phyloP scores from a whole-genome alignment of 768 basidiomycete genomes.

The Phlegmacium glaucopus region DNA sequence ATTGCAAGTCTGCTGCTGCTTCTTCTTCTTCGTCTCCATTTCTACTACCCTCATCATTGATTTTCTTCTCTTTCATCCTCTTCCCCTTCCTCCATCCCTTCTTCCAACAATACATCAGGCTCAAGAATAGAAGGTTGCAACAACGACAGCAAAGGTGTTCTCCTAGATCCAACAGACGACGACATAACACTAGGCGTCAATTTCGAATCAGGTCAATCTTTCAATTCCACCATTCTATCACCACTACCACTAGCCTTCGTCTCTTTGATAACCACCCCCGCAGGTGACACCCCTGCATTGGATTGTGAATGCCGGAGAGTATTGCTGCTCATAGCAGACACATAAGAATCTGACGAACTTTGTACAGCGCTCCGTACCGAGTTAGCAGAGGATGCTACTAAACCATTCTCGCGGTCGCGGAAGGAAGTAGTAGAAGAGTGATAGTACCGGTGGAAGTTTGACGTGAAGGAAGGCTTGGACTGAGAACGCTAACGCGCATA shows the following conservation, averaged over 20 bases:
- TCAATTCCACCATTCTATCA: constrained; percentile 19
- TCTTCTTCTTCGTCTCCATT: constrained; percentile 1
- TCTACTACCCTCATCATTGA: neutral
- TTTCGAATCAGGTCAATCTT: constrained; percentile 69
- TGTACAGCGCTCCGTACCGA: constrained; percentile 10
- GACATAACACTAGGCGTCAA: constrained; percentile 49
- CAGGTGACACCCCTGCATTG: constrained; percentile 21
- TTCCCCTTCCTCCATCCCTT: constrained; percentile 2
- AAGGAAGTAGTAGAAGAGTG: constrained; percentile 4
- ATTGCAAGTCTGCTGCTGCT: constrained; percentile 3
- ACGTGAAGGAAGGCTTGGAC: constrained; percentile 9
- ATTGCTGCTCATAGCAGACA: constrained; percentile 4
- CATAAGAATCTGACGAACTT: neutral
- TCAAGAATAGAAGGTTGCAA: constrained; percentile 20
- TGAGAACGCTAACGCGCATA: constrained; percentile 42
- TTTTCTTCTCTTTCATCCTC: neutral
- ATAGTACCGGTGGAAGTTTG: neutral
- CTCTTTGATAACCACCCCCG: constrained; percentile 23
- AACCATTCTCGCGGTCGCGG: constrained; percentile 1
- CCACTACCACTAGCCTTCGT: too few species aligned
- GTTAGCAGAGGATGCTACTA: constrained; percentile 1
- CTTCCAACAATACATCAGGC: constrained; percentile 13
- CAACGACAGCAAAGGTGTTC: constrained; percentile 11
- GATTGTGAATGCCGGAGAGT: constrained; percentile 3
- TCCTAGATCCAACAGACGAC: too few species aligned